Conservation (phyloP, 768 basidiomycete species). For the Lentinula aciculospora region DNA sequence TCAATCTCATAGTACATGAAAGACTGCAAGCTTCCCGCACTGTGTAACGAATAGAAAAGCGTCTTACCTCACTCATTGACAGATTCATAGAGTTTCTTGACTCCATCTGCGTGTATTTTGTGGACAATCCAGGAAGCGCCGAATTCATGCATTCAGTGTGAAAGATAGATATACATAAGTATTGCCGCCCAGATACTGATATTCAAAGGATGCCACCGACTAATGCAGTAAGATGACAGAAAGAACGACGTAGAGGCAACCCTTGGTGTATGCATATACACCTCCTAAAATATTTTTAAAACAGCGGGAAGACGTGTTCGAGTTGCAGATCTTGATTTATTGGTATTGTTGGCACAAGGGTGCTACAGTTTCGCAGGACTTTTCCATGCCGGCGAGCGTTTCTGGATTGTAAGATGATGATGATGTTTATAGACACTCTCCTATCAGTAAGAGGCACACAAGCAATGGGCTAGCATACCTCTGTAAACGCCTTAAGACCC, state of each 20-base stretch:
- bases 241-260: slow-evolving; percentile 13
- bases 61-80: background rate
- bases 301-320: background rate
- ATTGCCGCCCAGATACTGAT: too few relatives aligned
- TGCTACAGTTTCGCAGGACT: slow-evolving; percentile 55
- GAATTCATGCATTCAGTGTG: too few relatives aligned
- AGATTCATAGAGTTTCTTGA: background rate
- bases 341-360: too few relatives aligned
- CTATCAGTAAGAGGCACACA: background rate
- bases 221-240: background rate
- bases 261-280: background rate
- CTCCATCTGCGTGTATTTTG: too few relatives aligned
- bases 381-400: slow-evolving; percentile 46
- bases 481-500: slow-evolving; percentile 62
- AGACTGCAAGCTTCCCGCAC: background rate
- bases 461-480: too few relatives aligned
- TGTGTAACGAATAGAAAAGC: background rate
- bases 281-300: background rate
- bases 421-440: background rate
- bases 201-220: too few relatives aligned
- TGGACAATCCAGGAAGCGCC: too few relatives aligned
- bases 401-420: slow-evolving; percentile 28
- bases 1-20: background rate
- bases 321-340: too few relatives aligned
- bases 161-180: too few relatives aligned